Conservation (phyloP, 164 flowering plant genomes). For the Akebia trifoliata region DNA sequence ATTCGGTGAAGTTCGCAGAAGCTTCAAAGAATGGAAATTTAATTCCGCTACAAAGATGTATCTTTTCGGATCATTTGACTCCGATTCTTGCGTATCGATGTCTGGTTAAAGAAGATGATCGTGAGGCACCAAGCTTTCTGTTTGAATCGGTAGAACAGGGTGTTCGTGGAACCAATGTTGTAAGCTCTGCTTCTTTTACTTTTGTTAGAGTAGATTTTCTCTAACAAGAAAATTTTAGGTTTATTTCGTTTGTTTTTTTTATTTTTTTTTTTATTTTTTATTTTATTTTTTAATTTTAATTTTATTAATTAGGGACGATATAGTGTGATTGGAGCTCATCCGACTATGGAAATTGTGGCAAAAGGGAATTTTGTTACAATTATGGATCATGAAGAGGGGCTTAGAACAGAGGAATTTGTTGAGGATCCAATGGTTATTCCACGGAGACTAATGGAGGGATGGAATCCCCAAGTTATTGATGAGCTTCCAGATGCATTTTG, state of each 20-base stretch:
- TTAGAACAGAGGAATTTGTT: slow-evolving; percentile 53
- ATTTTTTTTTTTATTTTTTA: neutral
- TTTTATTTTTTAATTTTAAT: neutral
- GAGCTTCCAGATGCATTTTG: slow-evolving; percentile 82
- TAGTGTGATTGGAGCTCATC: slow-evolving; percentile 89
- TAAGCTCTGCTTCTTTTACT: slow-evolving; percentile 20
- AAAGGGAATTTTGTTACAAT: slow-evolving; percentile 67
- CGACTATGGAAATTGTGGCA: slow-evolving; percentile 74
- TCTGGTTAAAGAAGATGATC: slow-evolving; percentile 72
- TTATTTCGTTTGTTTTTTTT: neutral
- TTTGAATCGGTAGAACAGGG: slow-evolving; percentile 84
- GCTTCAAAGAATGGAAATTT: slow-evolving; percentile 63
- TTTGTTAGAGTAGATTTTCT: neutral
- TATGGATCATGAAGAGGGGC: slow-evolving; percentile 63
- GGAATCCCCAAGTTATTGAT: slow-evolving; percentile 61
- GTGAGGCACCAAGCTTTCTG: slow-evolving; percentile 79
- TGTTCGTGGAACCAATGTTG: slow-evolving; percentile 39
- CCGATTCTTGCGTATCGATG: slow-evolving; percentile 87
- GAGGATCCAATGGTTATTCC: slow-evolving; percentile 79
- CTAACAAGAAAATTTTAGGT: too few relatives aligned
- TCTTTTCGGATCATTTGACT: slow-evolving; percentile 82
- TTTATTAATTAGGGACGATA: slow-evolving; percentile 58
- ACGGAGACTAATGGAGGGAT: slow-evolving; percentile 50
- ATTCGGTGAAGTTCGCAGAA: slow-evolving; percentile 41
- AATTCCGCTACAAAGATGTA: slow-evolving; percentile 54